Evolutionary conservation across 2,329 filamentous ascomycete genomes (phyloP), one percentile per base, ranked within the genome.

Genomic region (Aureobasidium sp.): DNA sequence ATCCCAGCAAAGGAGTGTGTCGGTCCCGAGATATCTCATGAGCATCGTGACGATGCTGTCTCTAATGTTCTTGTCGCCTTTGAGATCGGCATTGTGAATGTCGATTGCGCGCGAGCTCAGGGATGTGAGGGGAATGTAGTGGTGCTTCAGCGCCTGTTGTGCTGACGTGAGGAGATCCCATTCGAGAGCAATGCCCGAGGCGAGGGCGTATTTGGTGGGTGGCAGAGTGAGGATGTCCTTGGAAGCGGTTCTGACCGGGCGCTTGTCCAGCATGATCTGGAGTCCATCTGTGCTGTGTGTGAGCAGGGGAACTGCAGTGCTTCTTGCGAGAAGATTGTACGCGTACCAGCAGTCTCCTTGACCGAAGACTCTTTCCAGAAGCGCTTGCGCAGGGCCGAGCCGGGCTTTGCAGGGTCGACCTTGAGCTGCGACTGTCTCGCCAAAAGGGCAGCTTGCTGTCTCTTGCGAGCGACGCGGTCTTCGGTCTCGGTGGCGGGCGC

Each of bases 1-100:
- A 19, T 84, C 90, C 89, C 91, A 96, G 81, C 93, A 97, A 1
- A 99, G 83, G 37, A 97, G 77, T 0, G 90, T 92, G 75, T 99
- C 94, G 0, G 94, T 97, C 67, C 91, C 86, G 27, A 99, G 81
- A 73, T 97, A 97, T 49, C 88, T 83, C 80, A 97, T 82, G 55
- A 94, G 76, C 64, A 84, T 86, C 19, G 77, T 78, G 17, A 87
- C 76, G 49, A 96, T 85, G 42, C 81, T 77, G 0, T 81, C 71
- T 37, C 92, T 81, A 38, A 88, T 79, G 25, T 78, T 77, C 17
- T 68, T 71, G 40, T 78, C 73, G 3, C 78, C 79, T 10, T 74
- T 65, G 0, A 71, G 71, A 65, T 95, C 89, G 66, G 90, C 87
- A 21, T 79, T 79, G 50, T 79, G 79, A 60, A 97, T 89, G 70